Percentiles rank a stretch among this genome's conserved stretches.
These are phyloP conservation scores for Orbilia javanica DNA, from an alignment of 2,329 filamentous ascomycete species.

Conservation along the genomic window DNA sequence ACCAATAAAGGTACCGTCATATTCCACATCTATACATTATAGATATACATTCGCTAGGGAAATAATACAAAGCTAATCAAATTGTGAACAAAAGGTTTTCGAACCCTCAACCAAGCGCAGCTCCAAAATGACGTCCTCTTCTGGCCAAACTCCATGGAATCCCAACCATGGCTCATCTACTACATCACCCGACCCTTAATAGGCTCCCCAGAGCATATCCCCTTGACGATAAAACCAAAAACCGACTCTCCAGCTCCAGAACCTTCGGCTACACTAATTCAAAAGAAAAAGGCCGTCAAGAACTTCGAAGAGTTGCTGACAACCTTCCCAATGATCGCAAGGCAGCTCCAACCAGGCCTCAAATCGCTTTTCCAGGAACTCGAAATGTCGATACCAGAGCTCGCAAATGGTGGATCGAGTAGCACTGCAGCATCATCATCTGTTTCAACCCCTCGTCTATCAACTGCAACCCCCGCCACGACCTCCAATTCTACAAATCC, in stretches of 20 bases:
- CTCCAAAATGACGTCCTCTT: conserved; percentile 85
- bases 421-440: conserved; percentile 73
- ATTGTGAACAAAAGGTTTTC: conserved; percentile 78
- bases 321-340: conserved; percentile 93
- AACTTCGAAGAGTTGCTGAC: conserved; percentile 90
- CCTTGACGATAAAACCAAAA: conserved; percentile 59
- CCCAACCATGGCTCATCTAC: conserved; percentile 95
- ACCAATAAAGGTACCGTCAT: conserved; percentile 86
- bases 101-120: conserved; percentile 87
- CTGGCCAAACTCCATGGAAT: conserved; percentile 89
- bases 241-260: conserved; percentile 54
- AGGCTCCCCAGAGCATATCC: conserved; percentile 77
- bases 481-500: conserved; percentile 11
- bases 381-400: conserved; percentile 67
- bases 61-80: conserved; percentile 14
- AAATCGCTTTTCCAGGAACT: conserved; percentile 93
- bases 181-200: conserved; percentile 92
- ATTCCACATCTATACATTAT: background rate
- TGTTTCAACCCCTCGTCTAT: conserved; percentile 62
- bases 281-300: conserved; percentile 88
- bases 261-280: conserved; percentile 64
- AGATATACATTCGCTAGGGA: background rate
- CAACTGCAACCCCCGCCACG: conserved; percentile 67
- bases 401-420: conserved; percentile 4
- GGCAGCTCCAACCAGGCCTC: conserved; percentile 93